Percentiles rank a stretch among this genome's conserved stretches.
These are phyloP conservation scores for Candida krabiensis DNA, from an alignment of 805 yeast genomes.

Conservation along the genomic window DNA sequence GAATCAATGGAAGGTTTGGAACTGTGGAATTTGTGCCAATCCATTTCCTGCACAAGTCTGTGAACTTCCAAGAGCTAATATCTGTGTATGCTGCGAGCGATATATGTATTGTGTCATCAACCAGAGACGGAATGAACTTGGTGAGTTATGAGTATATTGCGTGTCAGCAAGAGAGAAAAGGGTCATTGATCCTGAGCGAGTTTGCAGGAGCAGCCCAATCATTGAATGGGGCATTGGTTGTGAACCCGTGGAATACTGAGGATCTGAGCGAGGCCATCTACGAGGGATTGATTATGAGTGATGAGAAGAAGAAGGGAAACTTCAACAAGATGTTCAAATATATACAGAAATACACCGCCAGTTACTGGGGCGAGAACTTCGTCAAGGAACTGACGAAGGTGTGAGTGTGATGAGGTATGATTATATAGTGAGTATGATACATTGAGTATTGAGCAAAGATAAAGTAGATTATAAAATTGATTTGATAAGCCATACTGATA, in stretches of 20 bases:
- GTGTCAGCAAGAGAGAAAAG: conserved; percentile 80
- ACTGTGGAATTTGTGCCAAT: conserved; percentile 97
- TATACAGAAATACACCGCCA: conserved; percentile 90
- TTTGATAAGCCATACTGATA: too few species aligned
- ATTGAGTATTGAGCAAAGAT: neutral
- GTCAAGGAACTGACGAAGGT: conserved; percentile 67
- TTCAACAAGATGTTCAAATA: conserved; percentile 83
- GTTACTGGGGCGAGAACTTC: conserved; percentile 96
- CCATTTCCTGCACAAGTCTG: conserved; percentile 91
- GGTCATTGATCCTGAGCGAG: conserved; percentile 85
- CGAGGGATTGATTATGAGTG: conserved; percentile 83
- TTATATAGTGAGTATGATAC: neutral
- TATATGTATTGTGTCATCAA: conserved; percentile 88
- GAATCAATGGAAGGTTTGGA: conserved; percentile 95
- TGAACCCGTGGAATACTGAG: conserved; percentile 98
- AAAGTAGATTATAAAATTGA: too few species aligned
- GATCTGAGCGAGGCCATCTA: conserved; percentile 83
- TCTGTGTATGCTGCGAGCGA: conserved; percentile 84
- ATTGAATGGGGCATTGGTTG: conserved; percentile 87
- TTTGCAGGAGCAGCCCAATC: conserved; percentile 99
- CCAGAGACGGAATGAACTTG: conserved; percentile 98
- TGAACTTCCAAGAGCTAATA: conserved; percentile 88
- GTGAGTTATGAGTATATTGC: conserved; percentile 97
- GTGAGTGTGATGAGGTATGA: conserved; percentile 1
- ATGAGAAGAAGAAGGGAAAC: conserved; percentile 74